These are phyloP conservation scores for Dillenia suffruticosa DNA, from an alignment of 164 flowering plant genomes.

Conservation along the genomic window DNA sequence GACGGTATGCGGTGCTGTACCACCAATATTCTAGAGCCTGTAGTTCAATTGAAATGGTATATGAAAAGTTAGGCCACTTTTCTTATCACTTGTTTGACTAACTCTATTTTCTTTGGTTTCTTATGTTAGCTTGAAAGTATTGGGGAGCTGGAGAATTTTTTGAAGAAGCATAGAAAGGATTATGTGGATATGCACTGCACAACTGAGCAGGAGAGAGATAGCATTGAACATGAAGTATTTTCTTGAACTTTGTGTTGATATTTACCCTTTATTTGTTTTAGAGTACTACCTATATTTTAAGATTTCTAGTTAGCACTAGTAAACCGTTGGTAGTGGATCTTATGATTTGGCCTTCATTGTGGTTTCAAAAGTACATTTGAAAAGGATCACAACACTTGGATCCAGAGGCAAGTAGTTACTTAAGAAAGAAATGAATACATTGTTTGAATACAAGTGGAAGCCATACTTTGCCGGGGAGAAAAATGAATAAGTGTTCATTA, in stretches of 20 bases:
- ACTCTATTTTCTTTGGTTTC: slow-evolving; percentile 1
- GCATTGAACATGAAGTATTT: slow-evolving; percentile 95
- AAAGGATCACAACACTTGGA: neutral
- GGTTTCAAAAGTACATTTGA: too few species aligned
- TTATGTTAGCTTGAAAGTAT: slow-evolving; percentile 76
- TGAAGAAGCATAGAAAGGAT: slow-evolving; percentile 80
- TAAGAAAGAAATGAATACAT: too few species aligned
- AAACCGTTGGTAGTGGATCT: neutral
- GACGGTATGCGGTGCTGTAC: slow-evolving; percentile 43
- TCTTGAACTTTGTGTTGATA: neutral
- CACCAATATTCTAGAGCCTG: too few species aligned
- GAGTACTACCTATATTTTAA: too few species aligned
- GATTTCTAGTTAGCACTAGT: too few species aligned
- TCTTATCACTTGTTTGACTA: neutral
- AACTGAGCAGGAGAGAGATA: slow-evolving; percentile 88
- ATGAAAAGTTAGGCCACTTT: neutral
- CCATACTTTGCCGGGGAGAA: too few species aligned
- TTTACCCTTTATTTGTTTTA: too few species aligned
- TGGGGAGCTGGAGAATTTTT: slow-evolving; percentile 64
- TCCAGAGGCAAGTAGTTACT: neutral
- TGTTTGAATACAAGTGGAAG: too few species aligned
- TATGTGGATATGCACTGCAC: slow-evolving; percentile 83
- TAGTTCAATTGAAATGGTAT: neutral
- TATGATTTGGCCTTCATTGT: neutral
- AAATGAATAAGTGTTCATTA: too few species aligned